A percentile compares a stretch with the other conserved stretches of the same genome.
Evolutionary conservation across 768 basidiomycete genomes (phyloP).

Genomic region (Mrakia gelida): DNA sequence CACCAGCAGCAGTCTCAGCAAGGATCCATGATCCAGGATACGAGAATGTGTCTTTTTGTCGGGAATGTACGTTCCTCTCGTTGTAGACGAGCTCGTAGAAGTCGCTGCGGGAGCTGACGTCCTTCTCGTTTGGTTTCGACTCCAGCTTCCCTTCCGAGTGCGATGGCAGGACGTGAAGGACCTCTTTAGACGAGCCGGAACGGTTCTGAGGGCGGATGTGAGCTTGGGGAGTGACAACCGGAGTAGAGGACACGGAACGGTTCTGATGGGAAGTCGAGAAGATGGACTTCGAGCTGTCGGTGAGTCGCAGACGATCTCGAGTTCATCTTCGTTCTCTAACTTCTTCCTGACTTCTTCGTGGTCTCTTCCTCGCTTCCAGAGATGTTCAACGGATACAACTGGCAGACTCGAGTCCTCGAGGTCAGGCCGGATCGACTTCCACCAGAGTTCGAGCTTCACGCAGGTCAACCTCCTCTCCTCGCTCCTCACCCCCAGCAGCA

Average conservation of each 20-base stretch:
- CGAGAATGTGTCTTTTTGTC: conserved; percentile 90
- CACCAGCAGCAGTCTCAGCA: neutral
- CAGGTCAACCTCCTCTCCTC: conserved; percentile 25
- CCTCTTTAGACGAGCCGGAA: conserved; percentile 91
- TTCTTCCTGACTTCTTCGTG: too few species aligned
- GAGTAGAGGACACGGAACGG: conserved; percentile 58
- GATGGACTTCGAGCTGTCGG: conserved; percentile 84
- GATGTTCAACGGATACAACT: conserved; percentile 94
- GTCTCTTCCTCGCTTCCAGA: conserved; percentile 47
- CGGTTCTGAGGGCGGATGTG: conserved; percentile 64
- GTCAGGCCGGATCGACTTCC: conserved; percentile 82
- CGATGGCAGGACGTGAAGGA: conserved; percentile 99
- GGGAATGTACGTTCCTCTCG: conserved; percentile 69
- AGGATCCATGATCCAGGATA: conserved; percentile 53
- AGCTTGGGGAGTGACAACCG: conserved; percentile 38
- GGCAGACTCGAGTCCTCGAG: conserved; percentile 89
- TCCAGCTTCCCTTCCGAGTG: conserved; percentile 87
- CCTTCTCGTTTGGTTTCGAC: neutral
- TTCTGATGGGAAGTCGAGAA: conserved; percentile 87
- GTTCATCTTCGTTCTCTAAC: too few species aligned
- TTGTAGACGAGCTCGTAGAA: conserved; percentile 11
- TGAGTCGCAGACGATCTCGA: too few species aligned
- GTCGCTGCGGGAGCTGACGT: neutral
- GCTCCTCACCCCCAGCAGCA: neutral
- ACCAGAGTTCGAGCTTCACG: conserved; percentile 55